Evolutionary conservation across 495 filamentous ascomycete genomes (phyloP).

Genomic region (Neurospora tetraspora): DNA sequence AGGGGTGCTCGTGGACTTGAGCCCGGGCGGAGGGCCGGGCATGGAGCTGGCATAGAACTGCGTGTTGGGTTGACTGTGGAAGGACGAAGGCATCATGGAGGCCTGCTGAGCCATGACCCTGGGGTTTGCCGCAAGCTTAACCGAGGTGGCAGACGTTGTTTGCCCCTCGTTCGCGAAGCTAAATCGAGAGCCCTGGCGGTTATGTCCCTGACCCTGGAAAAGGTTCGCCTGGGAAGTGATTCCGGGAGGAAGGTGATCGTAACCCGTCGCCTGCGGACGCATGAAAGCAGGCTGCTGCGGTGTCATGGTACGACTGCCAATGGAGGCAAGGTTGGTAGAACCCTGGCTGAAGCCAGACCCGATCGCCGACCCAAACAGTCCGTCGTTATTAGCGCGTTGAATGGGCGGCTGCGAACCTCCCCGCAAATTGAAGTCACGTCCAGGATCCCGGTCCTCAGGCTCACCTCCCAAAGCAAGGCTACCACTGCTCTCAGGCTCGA

Average conservation of each 20-base stretch:
- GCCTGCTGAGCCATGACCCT: conserved; percentile 84
- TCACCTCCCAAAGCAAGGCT: conserved; percentile 87
- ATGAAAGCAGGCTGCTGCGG: conserved; percentile 71
- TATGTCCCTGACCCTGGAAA: conserved; percentile 70
- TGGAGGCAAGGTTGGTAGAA: conserved; percentile 36
- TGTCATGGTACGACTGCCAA: conserved; percentile 60
- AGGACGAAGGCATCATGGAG: conserved; percentile 72
- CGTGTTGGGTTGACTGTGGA: conserved; percentile 48
- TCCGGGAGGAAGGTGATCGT: conserved; percentile 47
- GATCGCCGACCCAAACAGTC: conserved; percentile 43
- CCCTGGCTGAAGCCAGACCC: conserved; percentile 41
- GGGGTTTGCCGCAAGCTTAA: conserved; percentile 75
- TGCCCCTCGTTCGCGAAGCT: conserved; percentile 72
- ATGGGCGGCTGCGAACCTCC: conserved; percentile 63
- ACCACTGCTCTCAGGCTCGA: conserved; percentile 59
- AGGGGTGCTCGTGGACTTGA: conserved; percentile 89
- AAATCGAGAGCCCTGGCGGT: conserved; percentile 78
- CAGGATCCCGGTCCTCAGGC: conserved; percentile 62
- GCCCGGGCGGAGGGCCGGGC: conserved; percentile 85
- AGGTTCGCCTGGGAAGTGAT: conserved; percentile 42
- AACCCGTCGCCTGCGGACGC: conserved; percentile 46
- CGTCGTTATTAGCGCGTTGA: conserved; percentile 47
- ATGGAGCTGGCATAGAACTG: conserved; percentile 60
- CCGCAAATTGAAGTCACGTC: conserved; percentile 40
- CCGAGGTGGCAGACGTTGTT: conserved; percentile 46